phyloP scores from a whole-genome alignment of 2,329 filamentous ascomycete species.

The Pseudogymnoascus sp. region DNA sequence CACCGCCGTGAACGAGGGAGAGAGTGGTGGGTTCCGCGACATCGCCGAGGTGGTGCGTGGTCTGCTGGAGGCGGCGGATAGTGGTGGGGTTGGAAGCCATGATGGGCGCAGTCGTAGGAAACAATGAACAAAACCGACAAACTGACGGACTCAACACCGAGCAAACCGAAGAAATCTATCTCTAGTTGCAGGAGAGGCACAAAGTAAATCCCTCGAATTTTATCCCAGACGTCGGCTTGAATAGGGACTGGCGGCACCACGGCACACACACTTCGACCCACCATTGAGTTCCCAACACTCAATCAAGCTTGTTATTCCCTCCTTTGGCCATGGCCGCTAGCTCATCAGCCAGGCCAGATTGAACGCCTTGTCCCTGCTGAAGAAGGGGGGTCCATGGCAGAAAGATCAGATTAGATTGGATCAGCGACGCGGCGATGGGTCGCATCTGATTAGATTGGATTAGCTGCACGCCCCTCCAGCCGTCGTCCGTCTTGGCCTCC shows the following conservation, averaged over 20 bases:
- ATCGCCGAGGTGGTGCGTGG: constrained; percentile 3
- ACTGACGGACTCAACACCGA: not conserved
- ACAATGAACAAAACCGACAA: not conserved
- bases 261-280: not conserved
- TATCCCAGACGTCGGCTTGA: not conserved
- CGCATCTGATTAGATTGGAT: constrained; percentile 5
- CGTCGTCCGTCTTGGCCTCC: constrained; percentile 1
- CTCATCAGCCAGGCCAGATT: not conserved
- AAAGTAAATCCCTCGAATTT: not conserved
- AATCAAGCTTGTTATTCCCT: not conserved
- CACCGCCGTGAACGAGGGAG: constrained; percentile 58
- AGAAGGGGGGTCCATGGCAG: not conserved
- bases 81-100: not conserved
- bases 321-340: not conserved
- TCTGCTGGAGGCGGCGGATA: constrained; percentile 10
- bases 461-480: not conserved
- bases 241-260: not conserved
- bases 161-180: not conserved
- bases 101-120: not conserved
- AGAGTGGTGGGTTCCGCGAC: not conserved
- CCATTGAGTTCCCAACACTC: not conserved
- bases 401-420: constrained; percentile 5
- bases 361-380: not conserved
- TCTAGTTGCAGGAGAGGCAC: not conserved
- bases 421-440: not conserved